Evolutionary conservation across 2,329 filamentous ascomycete genomes (phyloP).

Genomic region (Ophiosphaerella narmari): DNA sequence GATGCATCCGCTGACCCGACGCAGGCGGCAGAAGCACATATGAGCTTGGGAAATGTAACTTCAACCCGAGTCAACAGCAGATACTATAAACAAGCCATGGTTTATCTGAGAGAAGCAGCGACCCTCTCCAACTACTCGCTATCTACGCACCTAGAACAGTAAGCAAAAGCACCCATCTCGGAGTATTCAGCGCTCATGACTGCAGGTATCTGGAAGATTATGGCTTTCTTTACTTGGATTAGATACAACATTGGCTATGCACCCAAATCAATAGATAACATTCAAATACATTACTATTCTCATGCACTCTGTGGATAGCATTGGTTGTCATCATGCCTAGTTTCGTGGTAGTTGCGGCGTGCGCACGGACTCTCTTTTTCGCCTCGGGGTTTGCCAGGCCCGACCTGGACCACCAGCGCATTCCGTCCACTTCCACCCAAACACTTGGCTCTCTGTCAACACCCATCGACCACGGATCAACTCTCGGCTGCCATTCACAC

Average conservation of each 20-base stretch:
- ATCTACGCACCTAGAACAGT: slow-evolving; percentile 54
- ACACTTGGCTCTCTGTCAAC: neutral
- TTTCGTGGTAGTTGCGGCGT: no score
- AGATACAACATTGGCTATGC: no score
- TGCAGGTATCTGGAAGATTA: slow-evolving; percentile 53
- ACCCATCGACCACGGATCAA: neutral
- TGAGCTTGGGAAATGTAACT: slow-evolving; percentile 59
- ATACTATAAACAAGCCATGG: slow-evolving; percentile 54
- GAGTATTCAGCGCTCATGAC: slow-evolving; percentile 5
- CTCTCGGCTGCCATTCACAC: neutral
- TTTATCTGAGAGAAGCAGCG: slow-evolving; percentile 51
- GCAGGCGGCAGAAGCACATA: slow-evolving; percentile 56
- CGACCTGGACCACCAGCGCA: neutral
- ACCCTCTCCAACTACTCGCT: slow-evolving; percentile 50
- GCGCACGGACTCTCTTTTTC: neutral
- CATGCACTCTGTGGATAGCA: no score
- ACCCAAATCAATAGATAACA: no score
- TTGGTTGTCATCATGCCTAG: no score
- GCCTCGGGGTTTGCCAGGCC: no score
- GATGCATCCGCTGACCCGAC: slow-evolving; percentile 4
- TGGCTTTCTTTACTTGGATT: slow-evolving; percentile 29
- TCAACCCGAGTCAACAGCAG: slow-evolving; percentile 50
- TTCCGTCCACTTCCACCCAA: neutral
- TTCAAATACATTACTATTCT: no score
- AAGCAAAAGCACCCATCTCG: slow-evolving; percentile 14